A percentile compares a stretch with the other conserved stretches of the same genome.
Conservation (phyloP, 2,329 filamentous ascomycete genomes). For the Aspergillus ochraceus region DNA sequence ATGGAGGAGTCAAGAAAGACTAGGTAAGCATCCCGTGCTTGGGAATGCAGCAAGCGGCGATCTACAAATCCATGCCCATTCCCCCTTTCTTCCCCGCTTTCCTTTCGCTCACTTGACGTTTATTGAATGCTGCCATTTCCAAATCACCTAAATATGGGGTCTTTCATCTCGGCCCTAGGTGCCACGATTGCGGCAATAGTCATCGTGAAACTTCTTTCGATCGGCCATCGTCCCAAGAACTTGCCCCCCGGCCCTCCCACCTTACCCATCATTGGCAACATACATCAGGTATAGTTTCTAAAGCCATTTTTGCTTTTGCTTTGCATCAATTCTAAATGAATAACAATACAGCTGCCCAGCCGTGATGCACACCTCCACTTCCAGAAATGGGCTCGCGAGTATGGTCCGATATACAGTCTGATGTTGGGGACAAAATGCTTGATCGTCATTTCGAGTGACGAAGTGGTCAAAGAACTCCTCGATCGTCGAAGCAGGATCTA, state of each 20-base stretch:
- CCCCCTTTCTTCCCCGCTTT: too few relatives aligned
- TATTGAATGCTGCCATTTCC: too few relatives aligned
- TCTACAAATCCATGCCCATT: too few relatives aligned
- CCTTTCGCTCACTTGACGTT: too few relatives aligned
- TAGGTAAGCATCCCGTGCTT: too few relatives aligned
- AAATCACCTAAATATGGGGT: too few relatives aligned
- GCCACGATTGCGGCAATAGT: not conserved
- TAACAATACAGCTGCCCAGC: not conserved
- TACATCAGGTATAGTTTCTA: conserved; percentile 37
- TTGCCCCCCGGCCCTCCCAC: conserved; percentile 55
- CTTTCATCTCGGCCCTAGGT: too few relatives aligned
- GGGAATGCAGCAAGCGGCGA: too few relatives aligned
- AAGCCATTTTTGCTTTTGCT: too few relatives aligned
- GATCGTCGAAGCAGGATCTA: conserved; percentile 54
- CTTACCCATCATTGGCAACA: conserved; percentile 52
- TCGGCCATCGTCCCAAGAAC: conserved; percentile 30
- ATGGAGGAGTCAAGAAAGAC: too few relatives aligned
- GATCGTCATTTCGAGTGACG: conserved; percentile 49
- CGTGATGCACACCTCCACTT: conserved; percentile 46
- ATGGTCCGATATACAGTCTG: conserved; percentile 54
- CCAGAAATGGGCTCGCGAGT: conserved; percentile 52
- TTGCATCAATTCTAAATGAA: not conserved
- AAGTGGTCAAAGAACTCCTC: conserved; percentile 52
- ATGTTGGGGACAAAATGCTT: conserved; percentile 51
- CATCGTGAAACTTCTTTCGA: conserved; percentile 2